Conservation (phyloP, 73 alveolate species). For the Paramecium caudatum region DNA sequence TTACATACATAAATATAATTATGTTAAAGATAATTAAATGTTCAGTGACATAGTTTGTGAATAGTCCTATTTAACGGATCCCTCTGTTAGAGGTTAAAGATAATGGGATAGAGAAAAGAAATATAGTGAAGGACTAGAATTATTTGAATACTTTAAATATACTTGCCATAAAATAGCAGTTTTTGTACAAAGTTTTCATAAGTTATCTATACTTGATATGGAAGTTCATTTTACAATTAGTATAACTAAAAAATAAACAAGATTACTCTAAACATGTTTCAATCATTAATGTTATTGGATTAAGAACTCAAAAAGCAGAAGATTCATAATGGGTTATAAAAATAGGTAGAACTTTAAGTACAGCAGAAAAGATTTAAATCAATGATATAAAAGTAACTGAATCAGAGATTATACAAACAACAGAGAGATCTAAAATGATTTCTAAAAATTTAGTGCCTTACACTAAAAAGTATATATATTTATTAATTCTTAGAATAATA, state of each 20-base stretch:
- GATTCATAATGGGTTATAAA: slow-evolving; percentile 20
- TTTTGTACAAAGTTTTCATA: slow-evolving; percentile 37
- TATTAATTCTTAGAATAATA: background rate
- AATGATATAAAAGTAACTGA: background rate
- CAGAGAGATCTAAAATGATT: background rate
- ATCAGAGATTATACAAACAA: background rate
- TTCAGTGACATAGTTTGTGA: slow-evolving; percentile 26
- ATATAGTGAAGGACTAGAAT: background rate
- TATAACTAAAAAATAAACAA: slow-evolving; percentile 17
- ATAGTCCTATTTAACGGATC: slow-evolving; percentile 13
- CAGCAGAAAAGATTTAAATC: slow-evolving; percentile 36
- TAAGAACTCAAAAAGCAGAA: background rate
- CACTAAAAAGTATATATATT: background rate
- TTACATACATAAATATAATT: background rate
- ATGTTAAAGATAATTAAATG: background rate
- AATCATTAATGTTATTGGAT: slow-evolving; percentile 5
- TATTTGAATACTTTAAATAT: background rate
- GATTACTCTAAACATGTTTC: slow-evolving; percentile 22
- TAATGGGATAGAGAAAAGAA: slow-evolving; percentile 32
- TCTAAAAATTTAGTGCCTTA: background rate
- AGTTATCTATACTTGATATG: slow-evolving; percentile 4
- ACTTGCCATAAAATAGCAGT: slow-evolving; percentile 62
- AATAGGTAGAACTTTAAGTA: background rate
- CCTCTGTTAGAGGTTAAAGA: slow-evolving; percentile 16
- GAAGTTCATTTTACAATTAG: slow-evolving; percentile 42